Base-by-base conservation (phyloP, 2,329 filamentous ascomycete genomes). In the Cryphonectria naterciae region DNA sequence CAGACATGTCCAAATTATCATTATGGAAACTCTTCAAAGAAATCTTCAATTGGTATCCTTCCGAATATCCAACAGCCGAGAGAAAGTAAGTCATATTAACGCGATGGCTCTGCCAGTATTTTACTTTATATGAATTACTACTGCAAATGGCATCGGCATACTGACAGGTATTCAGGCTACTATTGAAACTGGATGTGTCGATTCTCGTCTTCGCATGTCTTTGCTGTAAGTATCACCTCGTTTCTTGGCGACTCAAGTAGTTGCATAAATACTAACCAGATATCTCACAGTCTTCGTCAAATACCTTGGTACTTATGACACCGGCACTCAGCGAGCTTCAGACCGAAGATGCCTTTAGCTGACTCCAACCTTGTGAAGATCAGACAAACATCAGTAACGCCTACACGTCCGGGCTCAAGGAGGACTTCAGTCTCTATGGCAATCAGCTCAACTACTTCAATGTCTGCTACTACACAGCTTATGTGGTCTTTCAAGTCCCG, bases 381-480 rank as follows among this genome's bases (percentile, higher is more conserved):
- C 78, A 79, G 68, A 78, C 77, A 15, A 79, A 79, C 32, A 79
- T 79, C 65, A 80, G 76, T 72, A 80, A 80, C 73, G 81, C 80
- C 60, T 82, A 81, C 56, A 79, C 80, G 25, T 79, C 76, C 37
- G 81, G 81, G 1, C 78, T 82, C 66, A 79, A 82, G 69, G 81
- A 83, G 58, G 80, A 81, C 41, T 77, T 83, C 28, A 73, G 66
- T 5, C 75, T 83, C 56, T 76, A 80, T 39, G 81, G 80, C 13
- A 83, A 83, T 69, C 76, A 83, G 67, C 77, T 82, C 7, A 81
- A 82, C 70, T 79, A 81, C 46, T 79, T 83, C 66, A 83, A 82
- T 56, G 77, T 81, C 4, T 80, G 79, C 69, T 84, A 82, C 76
- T 82, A 78, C n/a, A 78, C 78, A 11, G 78, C 79, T 17, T 81